Evolutionary conservation across 2,329 filamentous ascomycete genomes (phyloP), one percentile per base, ranked within the genome.

Genomic region (Simplicillium sp.): DNA sequence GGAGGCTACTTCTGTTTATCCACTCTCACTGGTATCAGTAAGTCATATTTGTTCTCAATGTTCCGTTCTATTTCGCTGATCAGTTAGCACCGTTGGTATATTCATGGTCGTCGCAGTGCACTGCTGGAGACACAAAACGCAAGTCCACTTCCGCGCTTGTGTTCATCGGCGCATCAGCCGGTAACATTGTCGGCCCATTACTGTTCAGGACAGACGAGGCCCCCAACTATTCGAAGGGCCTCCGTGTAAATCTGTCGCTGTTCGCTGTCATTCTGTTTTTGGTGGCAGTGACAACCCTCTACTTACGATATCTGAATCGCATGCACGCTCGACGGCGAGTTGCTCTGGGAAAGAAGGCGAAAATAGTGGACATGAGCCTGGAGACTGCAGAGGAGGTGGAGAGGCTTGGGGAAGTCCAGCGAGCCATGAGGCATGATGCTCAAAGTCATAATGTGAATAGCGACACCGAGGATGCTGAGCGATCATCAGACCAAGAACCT

Each of bases 71-170:
- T 52, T 0, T 70, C 68, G 4, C 51, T 52, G 20, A 54, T 9
- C 31, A 12, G 1, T 16, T 42, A 60, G 59, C 78, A 3, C 78
- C 75, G 0, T 57, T 80, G 25, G 73, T 80, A 33, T 80, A 76
- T 47, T 72, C 73, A 0, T 80, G 75, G 75, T 74, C 72, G 2
- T 66, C 72, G 2, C 73, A 77, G 45, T 81, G 82, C 47, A 80
- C 80, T 0, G 80, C 74, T 0, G 80, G 81, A 2, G 79, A 84
- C 51, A 84, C 80, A 0, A 85, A 85, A 58, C 75, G 77, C 46
- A 84, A 83, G 51, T 71, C 74, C 9, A 80, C 74, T 0, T 82
- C 78, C 0, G 78, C 71, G 11, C 65, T 82, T 7, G 63, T 84
- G 1, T 80, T 84, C 50, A 69, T 84, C 36, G 77, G 79, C 4